Evolutionary conservation across 2,329 filamentous ascomycete species (phyloP).

Genomic region (Colletotrichum plurivorum): DNA sequence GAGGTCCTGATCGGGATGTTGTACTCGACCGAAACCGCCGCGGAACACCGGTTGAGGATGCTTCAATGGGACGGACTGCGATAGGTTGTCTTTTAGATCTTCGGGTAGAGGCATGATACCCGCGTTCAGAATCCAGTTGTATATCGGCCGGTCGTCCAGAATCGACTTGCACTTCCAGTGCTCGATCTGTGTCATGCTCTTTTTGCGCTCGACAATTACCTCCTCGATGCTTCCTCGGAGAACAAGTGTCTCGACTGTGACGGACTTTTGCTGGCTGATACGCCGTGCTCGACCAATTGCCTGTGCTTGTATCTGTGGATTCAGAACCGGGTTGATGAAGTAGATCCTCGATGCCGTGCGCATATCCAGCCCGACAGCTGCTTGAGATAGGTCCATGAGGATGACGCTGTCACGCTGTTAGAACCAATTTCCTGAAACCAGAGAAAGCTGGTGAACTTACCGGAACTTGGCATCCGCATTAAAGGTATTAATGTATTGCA

Average conservation of each 20-base stretch:
- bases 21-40: conserved; percentile 59
- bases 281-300: conserved; percentile 91
- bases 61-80: conserved; percentile 64
- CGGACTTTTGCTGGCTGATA: conserved; percentile 84
- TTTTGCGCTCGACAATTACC: conserved; percentile 80
- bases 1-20: conserved; percentile 63
- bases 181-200: conserved; percentile 80
- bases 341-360: conserved; percentile 87
- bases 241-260: conserved; percentile 89
- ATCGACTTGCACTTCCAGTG: conserved; percentile 69
- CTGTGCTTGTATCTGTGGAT: conserved; percentile 88
- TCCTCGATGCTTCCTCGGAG: conserved; percentile 87
- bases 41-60: conserved; percentile 66
- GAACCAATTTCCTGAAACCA: background rate
- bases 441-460: conserved; percentile 44
- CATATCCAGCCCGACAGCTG: conserved; percentile 90
- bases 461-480: conserved; percentile 77
- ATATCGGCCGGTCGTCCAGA: conserved; percentile 70
- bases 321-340: conserved; percentile 90
- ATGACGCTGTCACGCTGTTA: conserved; percentile 69
- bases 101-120: conserved; percentile 56
- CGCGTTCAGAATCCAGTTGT: conserved; percentile 71
- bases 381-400: conserved; percentile 92
- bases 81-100: conserved; percentile 50
- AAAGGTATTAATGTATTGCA: conserved; percentile 85